These are phyloP conservation scores for Skeletonema marinoi DNA, from an alignment of 108 stramenopile species.

Conservation along the genomic window DNA sequence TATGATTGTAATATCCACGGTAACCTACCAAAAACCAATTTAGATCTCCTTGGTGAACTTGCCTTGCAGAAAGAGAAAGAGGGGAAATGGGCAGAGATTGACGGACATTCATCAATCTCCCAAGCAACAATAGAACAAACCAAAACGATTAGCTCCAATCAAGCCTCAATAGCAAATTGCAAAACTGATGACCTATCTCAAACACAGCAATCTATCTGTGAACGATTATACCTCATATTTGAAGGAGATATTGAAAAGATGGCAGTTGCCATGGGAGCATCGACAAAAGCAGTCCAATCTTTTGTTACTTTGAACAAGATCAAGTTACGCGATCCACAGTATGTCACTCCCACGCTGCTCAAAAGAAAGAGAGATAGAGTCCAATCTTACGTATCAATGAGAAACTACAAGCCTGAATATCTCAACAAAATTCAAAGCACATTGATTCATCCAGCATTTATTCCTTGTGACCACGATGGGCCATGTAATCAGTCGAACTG, in stretches of 20 bases:
- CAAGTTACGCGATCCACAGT: constrained; percentile 17
- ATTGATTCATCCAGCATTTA: constrained; percentile 53
- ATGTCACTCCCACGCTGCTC: constrained; percentile 17
- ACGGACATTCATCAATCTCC: neutral
- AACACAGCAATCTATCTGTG: constrained; percentile 43
- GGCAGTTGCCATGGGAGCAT: constrained; percentile 30
- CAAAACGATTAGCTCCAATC: neutral
- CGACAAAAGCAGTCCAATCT: constrained; percentile 18
- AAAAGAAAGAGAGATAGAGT: constrained; percentile 18
- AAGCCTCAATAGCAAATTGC: neutral
- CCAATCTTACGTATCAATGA: constrained; percentile 35
- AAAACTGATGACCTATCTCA: constrained; percentile 25
- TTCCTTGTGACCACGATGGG: constrained; percentile 73
- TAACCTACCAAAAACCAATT: constrained; percentile 31
- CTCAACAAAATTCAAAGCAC: constrained; percentile 43
- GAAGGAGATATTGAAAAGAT: constrained; percentile 52
- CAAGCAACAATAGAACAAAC: neutral
- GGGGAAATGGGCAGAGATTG: constrained; percentile 3
- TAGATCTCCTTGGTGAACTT: constrained; percentile 50
- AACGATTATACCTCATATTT: constrained; percentile 49
- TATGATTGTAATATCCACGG: constrained; percentile 76
- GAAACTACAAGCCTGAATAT: constrained; percentile 54
- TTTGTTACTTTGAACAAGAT: constrained; percentile 21
- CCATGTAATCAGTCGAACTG: constrained; percentile 71
- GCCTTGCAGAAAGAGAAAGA: constrained; percentile 44